Evolutionary conservation across 345 rosid genomes (phyloP), one percentile per base, ranked within the genome.

Genomic region (Trapa bicornis): DNA sequence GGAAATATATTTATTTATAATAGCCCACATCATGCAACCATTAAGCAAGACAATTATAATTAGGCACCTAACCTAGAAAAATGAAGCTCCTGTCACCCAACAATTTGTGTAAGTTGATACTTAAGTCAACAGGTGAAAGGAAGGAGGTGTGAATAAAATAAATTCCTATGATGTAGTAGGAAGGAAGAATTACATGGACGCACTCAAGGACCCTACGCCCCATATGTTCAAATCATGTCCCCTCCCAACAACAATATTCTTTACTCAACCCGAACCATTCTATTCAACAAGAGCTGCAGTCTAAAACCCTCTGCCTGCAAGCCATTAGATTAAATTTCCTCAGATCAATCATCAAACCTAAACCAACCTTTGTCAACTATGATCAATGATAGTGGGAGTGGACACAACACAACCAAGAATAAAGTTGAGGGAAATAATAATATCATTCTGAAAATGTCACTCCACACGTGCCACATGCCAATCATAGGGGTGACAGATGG

Each of bases 191-290:
- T 33, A 70, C 33, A 62, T 43, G 63, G 54, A 33, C 65, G 41
- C 67, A 10, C 42, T 36, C 47, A 57, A 70, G 63, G 42, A 58
- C 48, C 64, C 57, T 48, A 35, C 50, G 35, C 70, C 70, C 68
- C 57, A 65, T 6, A 39, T 70, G 38, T 35, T 6, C 65, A 63
- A 48, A 65, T 62, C 61, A 38, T 80, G 76, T 80, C 73, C 67
- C 73, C 72, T 67, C 74, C 69, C 52, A 67, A 17, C 50, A 73
- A 48, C 47, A 70, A 37, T 61, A 58, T 43, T 53, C 13, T 47
- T 56, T 70, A 58, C 47, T 76, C 60, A 57, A 70, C 74, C 75
- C 75, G 70, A 65, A 70, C 70, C 57, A 73, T 72, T 70, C 67
- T 43, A 77, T 72, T 53, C 48, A 45, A 45, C 48, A 76, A 35